Evolutionary conservation across 1,284 basidiomycete genomes (phyloP).

Genomic region (Schizophyllum amplum): DNA sequence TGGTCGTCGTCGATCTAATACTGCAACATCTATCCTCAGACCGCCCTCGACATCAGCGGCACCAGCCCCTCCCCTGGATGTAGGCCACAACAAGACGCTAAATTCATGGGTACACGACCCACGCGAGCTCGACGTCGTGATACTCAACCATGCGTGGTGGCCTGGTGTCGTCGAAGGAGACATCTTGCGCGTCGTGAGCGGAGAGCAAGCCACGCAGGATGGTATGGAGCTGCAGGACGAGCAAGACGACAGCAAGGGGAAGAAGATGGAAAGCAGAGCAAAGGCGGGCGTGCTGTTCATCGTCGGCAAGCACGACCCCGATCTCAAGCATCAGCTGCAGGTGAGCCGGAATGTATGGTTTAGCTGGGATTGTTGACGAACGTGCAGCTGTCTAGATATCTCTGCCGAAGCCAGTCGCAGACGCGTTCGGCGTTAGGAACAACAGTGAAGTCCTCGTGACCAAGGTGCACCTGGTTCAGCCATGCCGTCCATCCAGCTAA

Average conservation of each 20-base stretch:
- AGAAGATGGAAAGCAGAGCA: not conserved
- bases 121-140: constrained; percentile 49
- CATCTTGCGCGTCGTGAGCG: constrained; percentile 43
- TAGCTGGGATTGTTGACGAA: constrained; percentile 1
- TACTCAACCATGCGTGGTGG: constrained; percentile 73
- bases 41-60: constrained; percentile 16
- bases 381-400: constrained; percentile 45
- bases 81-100: constrained; percentile 54
- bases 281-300: constrained; percentile 37
- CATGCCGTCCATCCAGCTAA: constrained; percentile 2
- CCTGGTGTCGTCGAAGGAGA: constrained; percentile 70
- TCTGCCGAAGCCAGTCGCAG: constrained; percentile 60
- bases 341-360: constrained; percentile 25
- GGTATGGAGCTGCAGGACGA: constrained; percentile 34
- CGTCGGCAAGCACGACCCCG: constrained; percentile 54
- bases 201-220: constrained; percentile 32
- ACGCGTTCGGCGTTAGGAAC: constrained; percentile 62
- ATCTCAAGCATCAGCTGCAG: constrained; percentile 56
- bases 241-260: not conserved
- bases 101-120: constrained; percentile 69
- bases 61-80: constrained; percentile 38
- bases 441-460: constrained; percentile 62
- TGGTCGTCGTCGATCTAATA: constrained; percentile 62
- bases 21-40: constrained; percentile 54
- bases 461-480: constrained; percentile 36